These are phyloP conservation scores for Sinapis alba DNA, from an alignment of 441 rosid species.

Conservation along the genomic window DNA sequence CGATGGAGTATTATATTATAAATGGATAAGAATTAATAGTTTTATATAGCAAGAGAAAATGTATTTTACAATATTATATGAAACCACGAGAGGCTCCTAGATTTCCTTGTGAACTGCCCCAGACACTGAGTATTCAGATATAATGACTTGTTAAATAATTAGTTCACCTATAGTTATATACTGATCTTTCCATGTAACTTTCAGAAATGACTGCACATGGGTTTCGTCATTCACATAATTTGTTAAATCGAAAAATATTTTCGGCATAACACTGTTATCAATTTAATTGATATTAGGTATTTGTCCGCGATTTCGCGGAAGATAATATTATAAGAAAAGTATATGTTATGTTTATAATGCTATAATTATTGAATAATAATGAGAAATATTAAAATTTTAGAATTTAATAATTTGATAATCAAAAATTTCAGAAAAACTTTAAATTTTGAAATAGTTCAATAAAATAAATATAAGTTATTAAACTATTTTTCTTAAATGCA, in stretches of 20 bases:
- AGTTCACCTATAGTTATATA: neutral
- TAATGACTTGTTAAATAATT: constrained; percentile 6
- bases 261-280: neutral
- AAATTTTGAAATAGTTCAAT: too few species aligned
- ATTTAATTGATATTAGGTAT: too few species aligned
- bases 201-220: constrained; percentile 22
- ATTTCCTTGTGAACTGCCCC: constrained; percentile 66
- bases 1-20: constrained; percentile 3
- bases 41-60: neutral
- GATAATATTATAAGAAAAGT: too few species aligned
- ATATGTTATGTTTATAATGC: too few species aligned
- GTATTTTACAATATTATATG: constrained; percentile 9
- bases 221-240: constrained; percentile 24
- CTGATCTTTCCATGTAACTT: constrained; percentile 12
- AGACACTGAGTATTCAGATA: constrained; percentile 49
- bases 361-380: too few species aligned
- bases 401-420: too few species aligned
- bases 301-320: too few species aligned
- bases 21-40: neutral
- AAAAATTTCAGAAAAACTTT: too few species aligned
- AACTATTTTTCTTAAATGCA: too few species aligned
- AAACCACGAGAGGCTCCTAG: constrained; percentile 44
- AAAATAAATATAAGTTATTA: too few species aligned
- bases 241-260: neutral
- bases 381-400: too few species aligned